phyloP scores from a whole-genome alignment of 2,329 filamentous ascomycete species.

The Aspergillus fumigatiaffinis region DNA sequence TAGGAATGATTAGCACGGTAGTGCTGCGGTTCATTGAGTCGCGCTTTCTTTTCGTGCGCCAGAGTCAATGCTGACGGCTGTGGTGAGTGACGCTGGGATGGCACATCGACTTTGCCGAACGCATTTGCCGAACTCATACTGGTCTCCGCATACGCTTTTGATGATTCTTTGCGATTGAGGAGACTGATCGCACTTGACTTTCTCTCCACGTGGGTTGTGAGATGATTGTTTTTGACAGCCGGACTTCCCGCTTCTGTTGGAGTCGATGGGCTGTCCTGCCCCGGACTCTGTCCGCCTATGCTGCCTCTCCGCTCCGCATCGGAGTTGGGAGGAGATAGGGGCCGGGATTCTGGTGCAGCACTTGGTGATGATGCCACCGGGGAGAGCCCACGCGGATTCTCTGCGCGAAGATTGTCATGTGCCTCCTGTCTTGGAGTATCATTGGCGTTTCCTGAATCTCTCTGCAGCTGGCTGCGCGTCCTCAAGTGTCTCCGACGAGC shows the following conservation, averaged over 20 bases:
- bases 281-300: constrained; percentile 20
- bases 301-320: constrained; percentile 33
- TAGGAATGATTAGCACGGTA: constrained; percentile 75
- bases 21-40: constrained; percentile 33
- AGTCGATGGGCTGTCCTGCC: constrained; percentile 28
- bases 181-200: constrained; percentile 58
- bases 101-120: constrained; percentile 60
- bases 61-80: constrained; percentile 36
- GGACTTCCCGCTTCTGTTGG: constrained; percentile 29
- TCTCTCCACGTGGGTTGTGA: constrained; percentile 26
- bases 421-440: constrained; percentile 16
- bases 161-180: constrained; percentile 53
- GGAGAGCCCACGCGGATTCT: constrained; percentile 27
- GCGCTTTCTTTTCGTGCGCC: constrained; percentile 28
- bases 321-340: constrained; percentile 30
- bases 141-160: constrained; percentile 62
- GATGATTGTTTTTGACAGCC: constrained; percentile 20
- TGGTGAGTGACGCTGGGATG: constrained; percentile 38
- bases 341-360: constrained; percentile 26
- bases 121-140: constrained; percentile 61
- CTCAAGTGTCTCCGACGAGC: constrained; percentile 42
- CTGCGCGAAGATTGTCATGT: constrained; percentile 20
- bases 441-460: constrained; percentile 20
- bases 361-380: constrained; percentile 36
- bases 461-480: constrained; percentile 39